Evolutionary conservation across 306 rosid genomes (phyloP).

Genomic region (Ammopiptanthus mongolicus): DNA sequence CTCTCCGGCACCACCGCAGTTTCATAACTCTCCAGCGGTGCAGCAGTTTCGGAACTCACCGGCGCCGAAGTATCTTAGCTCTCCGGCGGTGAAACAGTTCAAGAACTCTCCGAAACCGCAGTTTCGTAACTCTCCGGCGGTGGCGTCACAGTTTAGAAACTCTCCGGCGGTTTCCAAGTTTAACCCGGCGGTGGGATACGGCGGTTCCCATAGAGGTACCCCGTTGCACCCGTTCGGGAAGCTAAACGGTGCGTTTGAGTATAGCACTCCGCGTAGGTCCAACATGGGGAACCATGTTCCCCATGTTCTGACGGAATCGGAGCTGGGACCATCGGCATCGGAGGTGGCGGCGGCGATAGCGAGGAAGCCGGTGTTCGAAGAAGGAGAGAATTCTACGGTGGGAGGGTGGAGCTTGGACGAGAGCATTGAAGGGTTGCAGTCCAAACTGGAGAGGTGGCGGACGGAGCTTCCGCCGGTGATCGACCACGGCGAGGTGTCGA

Average conservation of each 20-base stretch:
- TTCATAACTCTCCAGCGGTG: not conserved
- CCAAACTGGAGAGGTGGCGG: constrained; percentile 80
- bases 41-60: not conserved
- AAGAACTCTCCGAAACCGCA: not conserved
- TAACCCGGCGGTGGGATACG: constrained; percentile 10
- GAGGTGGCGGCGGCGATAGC: constrained; percentile 79
- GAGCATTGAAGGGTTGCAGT: constrained; percentile 68
- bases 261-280: constrained; percentile 60
- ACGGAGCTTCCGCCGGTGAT: constrained; percentile 69
- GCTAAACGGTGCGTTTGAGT: constrained; percentile 24
- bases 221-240: constrained; percentile 25
- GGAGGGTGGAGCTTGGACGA: constrained; percentile 71
- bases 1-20: not conserved
- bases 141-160: not conserved
- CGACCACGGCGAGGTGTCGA: constrained; percentile 53
- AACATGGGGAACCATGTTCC: constrained; percentile 25
- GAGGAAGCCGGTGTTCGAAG: constrained; percentile 28
- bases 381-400: constrained; percentile 45
- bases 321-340: constrained; percentile 84
- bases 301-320: constrained; percentile 55
- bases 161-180: constrained; percentile 18
- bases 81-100: not conserved
- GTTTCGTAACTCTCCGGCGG: not conserved
- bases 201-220: constrained; percentile 11
- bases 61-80: not conserved